Evolutionary conservation across 257 asterid species (phyloP).

Genomic region (Scutellaria baicalensis): DNA sequence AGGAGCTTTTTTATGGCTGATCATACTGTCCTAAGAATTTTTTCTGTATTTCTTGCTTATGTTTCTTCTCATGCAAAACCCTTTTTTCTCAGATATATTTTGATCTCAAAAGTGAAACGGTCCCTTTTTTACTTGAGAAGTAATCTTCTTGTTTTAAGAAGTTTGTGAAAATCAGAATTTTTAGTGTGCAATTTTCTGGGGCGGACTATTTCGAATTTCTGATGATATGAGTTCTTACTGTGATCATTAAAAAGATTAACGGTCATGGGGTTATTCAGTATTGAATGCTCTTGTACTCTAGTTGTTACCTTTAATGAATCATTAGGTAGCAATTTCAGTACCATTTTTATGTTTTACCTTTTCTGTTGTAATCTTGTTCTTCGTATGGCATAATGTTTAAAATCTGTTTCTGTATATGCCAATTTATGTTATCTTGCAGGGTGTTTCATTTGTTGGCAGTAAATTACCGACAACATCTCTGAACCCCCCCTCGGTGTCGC

Average conservation of each 20-base stretch:
- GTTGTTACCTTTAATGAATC: not conserved
- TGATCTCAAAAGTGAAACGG: too few relatives aligned
- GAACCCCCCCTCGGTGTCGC: constrained; percentile 17
- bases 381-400: not conserved
- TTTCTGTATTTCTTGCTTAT: not conserved
- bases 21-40: not conserved
- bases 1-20: not conserved
- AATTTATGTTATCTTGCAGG: constrained; percentile 32
- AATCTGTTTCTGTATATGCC: not conserved
- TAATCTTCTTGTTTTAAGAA: not conserved
- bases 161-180: not conserved
- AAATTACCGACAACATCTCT: constrained; percentile 21
- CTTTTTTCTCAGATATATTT: too few relatives aligned
- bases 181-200: not conserved
- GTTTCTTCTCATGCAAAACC: not conserved
- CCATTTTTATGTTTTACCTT: not conserved
- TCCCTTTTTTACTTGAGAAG: not conserved
- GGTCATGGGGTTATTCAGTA: not conserved
- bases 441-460: constrained; percentile 30
- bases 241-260: not conserved
- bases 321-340: not conserved
- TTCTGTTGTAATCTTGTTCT: not conserved
- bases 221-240: not conserved
- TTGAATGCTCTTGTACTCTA: not conserved
- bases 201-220: not conserved